Percentiles rank a stretch among this genome's conserved stretches.
phyloP scores from a whole-genome alignment of 208 protist genomes.

The Porcisia hertigi region DNA sequence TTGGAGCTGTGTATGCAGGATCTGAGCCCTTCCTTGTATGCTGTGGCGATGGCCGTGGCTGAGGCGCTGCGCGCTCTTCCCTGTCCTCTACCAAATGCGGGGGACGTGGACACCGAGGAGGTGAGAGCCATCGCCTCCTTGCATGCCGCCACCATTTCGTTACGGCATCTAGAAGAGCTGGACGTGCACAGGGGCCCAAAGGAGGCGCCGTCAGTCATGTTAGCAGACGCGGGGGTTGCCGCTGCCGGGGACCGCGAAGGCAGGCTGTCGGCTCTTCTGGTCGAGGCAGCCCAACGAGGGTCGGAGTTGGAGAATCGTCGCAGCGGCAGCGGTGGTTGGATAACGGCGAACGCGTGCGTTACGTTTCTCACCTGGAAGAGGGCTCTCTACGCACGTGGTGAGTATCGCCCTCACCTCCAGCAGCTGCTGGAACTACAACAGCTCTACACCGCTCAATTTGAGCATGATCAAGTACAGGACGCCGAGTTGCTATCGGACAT shows the following conservation, averaged over 20 bases:
- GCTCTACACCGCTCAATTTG: constrained; percentile 20
- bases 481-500: constrained; percentile 22
- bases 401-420: constrained; percentile 37
- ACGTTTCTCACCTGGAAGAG: constrained; percentile 55
- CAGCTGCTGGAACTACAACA: constrained; percentile 30
- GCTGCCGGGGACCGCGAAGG: constrained; percentile 4
- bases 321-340: constrained; percentile 36
- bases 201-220: not conserved
- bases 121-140: constrained; percentile 31
- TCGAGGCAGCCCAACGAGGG: constrained; percentile 21
- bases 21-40: constrained; percentile 44
- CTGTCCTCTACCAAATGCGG: constrained; percentile 13
- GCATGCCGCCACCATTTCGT: constrained; percentile 24
- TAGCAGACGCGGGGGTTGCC: not conserved
- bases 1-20: constrained; percentile 63
- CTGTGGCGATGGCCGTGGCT: constrained; percentile 61
- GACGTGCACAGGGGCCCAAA: constrained; percentile 6
- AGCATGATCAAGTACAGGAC: constrained; percentile 19
- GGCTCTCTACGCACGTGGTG: constrained; percentile 34
- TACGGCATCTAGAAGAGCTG: constrained; percentile 29
- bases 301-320: constrained; percentile 16
- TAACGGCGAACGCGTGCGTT: constrained; percentile 70
- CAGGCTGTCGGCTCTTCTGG: constrained; percentile 14
- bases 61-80: constrained; percentile 46
- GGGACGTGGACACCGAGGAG: constrained; percentile 19